Evolutionary conservation across 2,329 filamentous ascomycete species (phyloP).

Genomic region (Cladosporium sp.): DNA sequence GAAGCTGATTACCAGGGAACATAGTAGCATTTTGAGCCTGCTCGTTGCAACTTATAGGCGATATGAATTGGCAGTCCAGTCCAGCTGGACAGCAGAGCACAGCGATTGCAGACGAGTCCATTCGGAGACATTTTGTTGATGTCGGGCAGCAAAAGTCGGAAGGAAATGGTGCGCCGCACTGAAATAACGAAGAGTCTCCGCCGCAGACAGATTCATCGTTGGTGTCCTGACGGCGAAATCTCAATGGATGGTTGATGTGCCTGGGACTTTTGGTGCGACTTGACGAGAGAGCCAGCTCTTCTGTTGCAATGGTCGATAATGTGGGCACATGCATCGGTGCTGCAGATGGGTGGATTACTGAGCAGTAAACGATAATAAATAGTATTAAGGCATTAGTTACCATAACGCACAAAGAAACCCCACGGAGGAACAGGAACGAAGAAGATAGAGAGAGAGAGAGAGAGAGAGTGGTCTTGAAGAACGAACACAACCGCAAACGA

Average conservation of each 20-base stretch:
- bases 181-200: constrained; percentile 47
- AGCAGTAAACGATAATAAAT: neutral
- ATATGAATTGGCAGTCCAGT: constrained; percentile 59
- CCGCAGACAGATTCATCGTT: constrained; percentile 47
- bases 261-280: neutral
- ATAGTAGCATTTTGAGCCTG: constrained; percentile 59
- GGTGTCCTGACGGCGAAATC: neutral
- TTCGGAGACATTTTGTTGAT: constrained; percentile 56
- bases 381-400: neutral
- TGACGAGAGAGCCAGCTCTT: neutral
- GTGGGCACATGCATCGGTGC: neutral
- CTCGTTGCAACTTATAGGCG: constrained; percentile 65
- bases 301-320: neutral
- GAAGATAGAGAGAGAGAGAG: neutral
- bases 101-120: constrained; percentile 63
- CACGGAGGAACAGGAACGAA: neutral
- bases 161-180: constrained; percentile 60
- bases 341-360: neutral
- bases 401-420: neutral
- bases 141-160: constrained; percentile 66
- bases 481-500: neutral
- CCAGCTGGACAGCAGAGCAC: constrained; percentile 69
- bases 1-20: constrained; percentile 61
- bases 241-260: neutral
- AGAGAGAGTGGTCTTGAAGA: neutral